Evolutionary conservation across 1,284 basidiomycete genomes (phyloP), one percentile per base, ranked within the genome.

Genomic region (Peniophora sp.): DNA sequence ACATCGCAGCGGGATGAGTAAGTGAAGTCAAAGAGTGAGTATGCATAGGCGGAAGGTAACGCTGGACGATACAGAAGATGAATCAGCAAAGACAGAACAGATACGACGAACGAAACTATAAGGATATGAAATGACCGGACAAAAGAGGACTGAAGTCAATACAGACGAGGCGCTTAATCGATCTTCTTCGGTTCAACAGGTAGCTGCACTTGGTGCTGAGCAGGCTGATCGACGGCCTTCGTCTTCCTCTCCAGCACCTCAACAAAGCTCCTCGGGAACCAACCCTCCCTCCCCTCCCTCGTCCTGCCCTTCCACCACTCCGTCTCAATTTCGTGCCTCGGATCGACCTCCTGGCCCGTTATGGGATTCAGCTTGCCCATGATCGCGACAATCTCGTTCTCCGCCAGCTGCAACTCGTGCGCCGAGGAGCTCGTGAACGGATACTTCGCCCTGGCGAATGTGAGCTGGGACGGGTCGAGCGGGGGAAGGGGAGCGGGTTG

Each of bases 301-400:
- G 92, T 96, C 48, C 96, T 74, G 0, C 96, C 96, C 64, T 87
- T 87, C 94, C 95, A 99, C 96, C 97, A 99, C 47, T 94, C 92
- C 14, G 78, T 79, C 52, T 85, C 83, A 22, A 87, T 79, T 47
- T 85, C 85, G 36, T 80, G 58, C 51, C 86, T 70, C n/a, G 86
- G 85, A 58, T 88, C 83, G 3, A 84, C 79, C 57, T 88, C 84
- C 54, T 69, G 70, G 0, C 86, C 83, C 0, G 80, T 80, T 23
- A 79, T 68, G 11, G 87, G 83, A 59, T 92, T 87, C 54, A 88
- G 68, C 64, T 88, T 90, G 47, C 82, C 90, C 68, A 96, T 82
- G 47, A 99, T 85, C 2, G 97, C 97, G 2, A 99, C 90, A 53
- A 99, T 93, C 66, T 97, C 94, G 62, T 96, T 91, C 64, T 89